Conservation (phyloP, 352 stramenopile species). For the Phytophthora sansomeana region DNA sequence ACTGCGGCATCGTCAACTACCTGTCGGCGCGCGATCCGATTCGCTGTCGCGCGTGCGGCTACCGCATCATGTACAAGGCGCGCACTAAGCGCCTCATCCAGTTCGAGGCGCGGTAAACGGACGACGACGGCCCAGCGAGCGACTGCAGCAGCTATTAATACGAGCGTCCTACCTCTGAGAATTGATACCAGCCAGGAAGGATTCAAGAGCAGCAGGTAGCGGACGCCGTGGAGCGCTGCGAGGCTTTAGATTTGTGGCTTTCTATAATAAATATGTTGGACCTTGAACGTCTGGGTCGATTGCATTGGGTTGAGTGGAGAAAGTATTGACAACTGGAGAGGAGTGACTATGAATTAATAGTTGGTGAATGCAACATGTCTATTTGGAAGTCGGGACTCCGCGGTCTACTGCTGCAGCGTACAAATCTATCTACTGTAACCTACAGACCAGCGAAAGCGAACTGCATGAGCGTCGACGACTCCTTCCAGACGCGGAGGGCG, state of each 20-base stretch:
- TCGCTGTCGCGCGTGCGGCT: slow-evolving; percentile 95
- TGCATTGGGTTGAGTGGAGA: no score
- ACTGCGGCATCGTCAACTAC: slow-evolving; percentile 96
- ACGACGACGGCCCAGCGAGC: slow-evolving; percentile 7
- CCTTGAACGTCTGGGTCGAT: background rate
- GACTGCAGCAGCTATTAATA: slow-evolving; percentile 3
- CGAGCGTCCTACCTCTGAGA: background rate
- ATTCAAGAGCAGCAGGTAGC: background rate
- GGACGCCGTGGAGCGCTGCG: background rate
- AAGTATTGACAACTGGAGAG: no score
- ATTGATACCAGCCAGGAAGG: background rate
- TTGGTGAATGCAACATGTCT: slow-evolving; percentile 29
- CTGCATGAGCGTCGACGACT: slow-evolving; percentile 64
- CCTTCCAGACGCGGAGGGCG: slow-evolving; percentile 69
- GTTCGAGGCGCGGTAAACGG: slow-evolving; percentile 88
- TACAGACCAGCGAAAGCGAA: slow-evolving; percentile 48
- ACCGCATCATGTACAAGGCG: slow-evolving; percentile 98
- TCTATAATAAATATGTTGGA: slow-evolving; percentile 48
- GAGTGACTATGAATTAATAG: background rate
- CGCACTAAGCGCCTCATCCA: slow-evolving; percentile 96
- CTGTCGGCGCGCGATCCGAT: slow-evolving; percentile 96
- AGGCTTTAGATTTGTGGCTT: slow-evolving; percentile 29
- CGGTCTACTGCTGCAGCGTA: slow-evolving; percentile 14
- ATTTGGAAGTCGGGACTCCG: slow-evolving; percentile 12
- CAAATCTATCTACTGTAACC: slow-evolving; percentile 28